Conservation (phyloP, 371 early-diverging fungal species). For the Haplosporangium sp. region DNA sequence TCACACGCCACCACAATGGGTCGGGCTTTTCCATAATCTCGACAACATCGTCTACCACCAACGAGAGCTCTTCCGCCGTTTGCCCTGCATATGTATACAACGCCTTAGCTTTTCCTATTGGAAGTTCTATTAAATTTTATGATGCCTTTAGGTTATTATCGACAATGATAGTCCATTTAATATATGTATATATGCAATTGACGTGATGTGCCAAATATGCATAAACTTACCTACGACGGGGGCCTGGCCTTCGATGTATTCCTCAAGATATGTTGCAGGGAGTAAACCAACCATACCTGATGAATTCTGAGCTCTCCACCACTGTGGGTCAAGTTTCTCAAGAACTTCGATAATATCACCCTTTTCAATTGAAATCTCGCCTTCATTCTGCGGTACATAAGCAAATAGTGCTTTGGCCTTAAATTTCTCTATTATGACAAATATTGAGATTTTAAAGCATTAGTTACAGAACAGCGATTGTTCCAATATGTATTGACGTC, state of each 20-base stretch:
- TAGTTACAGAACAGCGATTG: neutral
- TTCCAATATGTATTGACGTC: neutral
- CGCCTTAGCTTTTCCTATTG: constrained; percentile 50
- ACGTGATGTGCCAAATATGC: neutral
- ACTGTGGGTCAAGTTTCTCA: constrained; percentile 69
- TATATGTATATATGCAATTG: neutral
- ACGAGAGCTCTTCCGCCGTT: constrained; percentile 62
- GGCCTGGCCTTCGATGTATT: constrained; percentile 41
- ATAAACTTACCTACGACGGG: constrained; percentile 27
- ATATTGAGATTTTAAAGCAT: neutral
- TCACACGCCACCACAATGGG: constrained; percentile 73
- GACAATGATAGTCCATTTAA: neutral
- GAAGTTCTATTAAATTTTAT: constrained; percentile 11
- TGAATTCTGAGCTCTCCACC: constrained; percentile 69
- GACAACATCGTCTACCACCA: constrained; percentile 64
- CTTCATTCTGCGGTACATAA: constrained; percentile 47
- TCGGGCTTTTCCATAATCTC: constrained; percentile 65
- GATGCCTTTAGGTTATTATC: neutral
- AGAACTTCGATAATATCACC: constrained; percentile 66
- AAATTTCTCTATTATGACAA: constrained; percentile 29
- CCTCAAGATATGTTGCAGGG: constrained; percentile 68
- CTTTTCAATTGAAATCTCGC: constrained; percentile 63
- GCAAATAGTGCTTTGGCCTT: constrained; percentile 42
- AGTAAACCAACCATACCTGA: constrained; percentile 64
- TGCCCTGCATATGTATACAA: constrained; percentile 62